Evolutionary conservation across 108 stramenopile species (phyloP).

Genomic region (Parmales sp.): DNA sequence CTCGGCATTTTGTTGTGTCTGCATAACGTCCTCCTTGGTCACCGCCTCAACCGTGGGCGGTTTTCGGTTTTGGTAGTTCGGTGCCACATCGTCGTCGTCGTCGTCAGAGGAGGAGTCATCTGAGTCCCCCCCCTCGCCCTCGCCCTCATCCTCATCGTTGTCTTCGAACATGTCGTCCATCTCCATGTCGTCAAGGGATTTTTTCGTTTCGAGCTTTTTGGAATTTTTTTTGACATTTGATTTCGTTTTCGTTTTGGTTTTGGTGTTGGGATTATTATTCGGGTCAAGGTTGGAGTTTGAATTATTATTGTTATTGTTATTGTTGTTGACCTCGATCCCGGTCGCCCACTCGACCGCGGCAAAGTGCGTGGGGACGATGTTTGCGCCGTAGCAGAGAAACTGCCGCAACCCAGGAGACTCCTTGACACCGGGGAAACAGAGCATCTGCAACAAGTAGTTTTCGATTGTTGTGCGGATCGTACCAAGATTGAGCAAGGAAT

Average conservation of each 20-base stretch:
- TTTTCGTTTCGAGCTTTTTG: not conserved
- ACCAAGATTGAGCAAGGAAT: no score
- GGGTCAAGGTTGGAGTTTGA: slow-evolving; percentile 16
- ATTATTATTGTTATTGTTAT: slow-evolving; percentile 15
- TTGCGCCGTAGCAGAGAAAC: slow-evolving; percentile 64
- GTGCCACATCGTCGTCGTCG: no score
- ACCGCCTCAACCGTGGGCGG: slow-evolving; percentile 35
- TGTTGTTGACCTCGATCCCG: slow-evolving; percentile 16
- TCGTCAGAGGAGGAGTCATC: slow-evolving; percentile 50
- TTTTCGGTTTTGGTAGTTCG: slow-evolving; percentile 39
- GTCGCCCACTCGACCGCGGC: slow-evolving; percentile 62
- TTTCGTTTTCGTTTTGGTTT: not conserved
- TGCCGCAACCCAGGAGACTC: slow-evolving; percentile 50
- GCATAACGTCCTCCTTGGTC: slow-evolving; percentile 49
- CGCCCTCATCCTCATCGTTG: not conserved
- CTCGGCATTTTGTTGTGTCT: slow-evolving; percentile 44
- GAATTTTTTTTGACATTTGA: not conserved
- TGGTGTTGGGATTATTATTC: not conserved
- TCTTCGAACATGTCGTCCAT: slow-evolving; percentile 42
- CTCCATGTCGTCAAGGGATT: slow-evolving; percentile 60
- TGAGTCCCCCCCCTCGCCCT: slow-evolving; percentile 39
- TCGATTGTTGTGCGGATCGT: slow-evolving; percentile 51
- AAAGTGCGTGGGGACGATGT: slow-evolving; percentile 69
- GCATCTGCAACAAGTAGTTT: slow-evolving; percentile 49
- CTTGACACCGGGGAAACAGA: slow-evolving; percentile 46